Evolutionary conservation across 75 land plant species (phyloP).

Genomic region (Pinus albicaulis): DNA sequence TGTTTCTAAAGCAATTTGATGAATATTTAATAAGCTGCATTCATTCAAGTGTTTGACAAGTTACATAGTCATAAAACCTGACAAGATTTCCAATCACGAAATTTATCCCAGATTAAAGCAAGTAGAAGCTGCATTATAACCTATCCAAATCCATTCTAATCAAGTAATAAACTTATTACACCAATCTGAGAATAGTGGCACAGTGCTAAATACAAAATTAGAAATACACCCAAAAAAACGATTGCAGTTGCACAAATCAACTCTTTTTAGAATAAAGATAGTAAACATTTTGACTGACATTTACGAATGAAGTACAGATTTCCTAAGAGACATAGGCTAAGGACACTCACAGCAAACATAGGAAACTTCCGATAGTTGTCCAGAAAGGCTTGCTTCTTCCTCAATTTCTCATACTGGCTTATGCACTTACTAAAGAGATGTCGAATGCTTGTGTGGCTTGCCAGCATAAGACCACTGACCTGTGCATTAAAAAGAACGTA

Average conservation of each 20-base stretch:
- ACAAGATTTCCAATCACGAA: no score
- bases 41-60: no score
- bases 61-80: no score
- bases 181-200: not conserved
- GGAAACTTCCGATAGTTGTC: slow-evolving; percentile 99
- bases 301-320: not conserved
- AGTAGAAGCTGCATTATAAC: not conserved
- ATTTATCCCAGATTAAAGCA: not conserved
- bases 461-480: slow-evolving; percentile 99
- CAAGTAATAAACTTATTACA: not conserved
- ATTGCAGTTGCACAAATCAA: not conserved
- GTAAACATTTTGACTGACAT: not conserved
- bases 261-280: not conserved
- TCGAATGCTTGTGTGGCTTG: slow-evolving; percentile 98
- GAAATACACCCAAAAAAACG: not conserved
- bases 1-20: no score
- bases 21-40: no score
- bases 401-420: slow-evolving; percentile 94
- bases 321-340: not conserved
- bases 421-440: slow-evolving; percentile 97
- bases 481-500: slow-evolving; percentile 23
- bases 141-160: not conserved
- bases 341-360: slow-evolving; percentile 93
- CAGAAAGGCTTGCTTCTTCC: slow-evolving; percentile 99
- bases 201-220: no score